A percentile compares a stretch with the other conserved stretches of the same genome.
phyloP scores from a whole-genome alignment of 2,329 filamentous ascomycete species.

The Colletotrichum neosansevieriae region DNA sequence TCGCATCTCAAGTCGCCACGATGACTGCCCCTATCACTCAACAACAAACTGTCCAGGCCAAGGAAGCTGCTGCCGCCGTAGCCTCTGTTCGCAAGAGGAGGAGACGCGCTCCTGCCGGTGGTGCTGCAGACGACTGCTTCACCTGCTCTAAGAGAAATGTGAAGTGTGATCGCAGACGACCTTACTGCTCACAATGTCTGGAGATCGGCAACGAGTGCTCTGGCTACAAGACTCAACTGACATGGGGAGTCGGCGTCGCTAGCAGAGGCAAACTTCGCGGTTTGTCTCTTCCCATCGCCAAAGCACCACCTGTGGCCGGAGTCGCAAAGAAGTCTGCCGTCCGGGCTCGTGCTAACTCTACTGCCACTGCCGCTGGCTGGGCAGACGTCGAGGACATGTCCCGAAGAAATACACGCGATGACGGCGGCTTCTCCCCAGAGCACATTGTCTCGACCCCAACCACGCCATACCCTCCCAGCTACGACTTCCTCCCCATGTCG shows the following conservation, averaged over 20 bases:
- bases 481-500: slow-evolving; percentile 65
- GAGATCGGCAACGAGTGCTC: slow-evolving; percentile 93
- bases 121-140: slow-evolving; percentile 95
- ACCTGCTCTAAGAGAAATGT: slow-evolving; percentile 86
- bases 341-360: slow-evolving; percentile 61
- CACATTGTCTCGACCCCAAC: slow-evolving; percentile 59
- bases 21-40: slow-evolving; percentile 41
- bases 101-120: slow-evolving; percentile 88
- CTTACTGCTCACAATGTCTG: slow-evolving; percentile 95
- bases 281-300: slow-evolving; percentile 79
- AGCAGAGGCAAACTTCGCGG: slow-evolving; percentile 95
- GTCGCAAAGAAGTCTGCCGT: slow-evolving; percentile 61
- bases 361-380: slow-evolving; percentile 54
- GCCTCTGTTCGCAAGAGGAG: slow-evolving; percentile 76
- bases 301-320: slow-evolving; percentile 66
- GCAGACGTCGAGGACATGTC: slow-evolving; percentile 52
- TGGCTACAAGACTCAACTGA: slow-evolving; percentile 96
- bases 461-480: slow-evolving; percentile 53
- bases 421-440: slow-evolving; percentile 52
- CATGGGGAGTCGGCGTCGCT: slow-evolving; percentile 95
- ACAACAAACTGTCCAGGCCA: slow-evolving; percentile 53
- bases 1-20: slow-evolving; percentile 17
- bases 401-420: slow-evolving; percentile 50
- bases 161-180: slow-evolving; percentile 90
- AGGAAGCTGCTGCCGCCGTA: slow-evolving; percentile 58